Evolutionary conservation across 2,329 filamentous ascomycete genomes (phyloP).

Genomic region (Davidsoniella virescens): DNA sequence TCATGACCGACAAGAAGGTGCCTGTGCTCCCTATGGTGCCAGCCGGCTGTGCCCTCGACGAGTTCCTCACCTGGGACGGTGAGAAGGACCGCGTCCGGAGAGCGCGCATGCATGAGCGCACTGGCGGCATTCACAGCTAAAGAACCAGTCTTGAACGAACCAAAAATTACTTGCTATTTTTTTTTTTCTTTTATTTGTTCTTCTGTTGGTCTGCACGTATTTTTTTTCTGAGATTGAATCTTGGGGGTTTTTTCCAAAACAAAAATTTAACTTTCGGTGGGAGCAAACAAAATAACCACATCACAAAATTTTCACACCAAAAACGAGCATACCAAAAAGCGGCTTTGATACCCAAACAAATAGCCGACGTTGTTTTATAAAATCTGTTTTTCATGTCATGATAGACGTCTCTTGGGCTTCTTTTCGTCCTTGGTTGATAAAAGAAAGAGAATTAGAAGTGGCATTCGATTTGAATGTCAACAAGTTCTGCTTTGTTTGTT

Average conservation of each 20-base stretch:
- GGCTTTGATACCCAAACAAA: too few relatives aligned
- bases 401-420: too few relatives aligned
- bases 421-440: too few relatives aligned
- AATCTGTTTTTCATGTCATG: too few relatives aligned
- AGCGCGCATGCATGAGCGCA: conserved; percentile 50
- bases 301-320: neutral
- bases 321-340: neutral
- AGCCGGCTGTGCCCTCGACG: conserved; percentile 69
- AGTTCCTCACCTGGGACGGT: conserved; percentile 80
- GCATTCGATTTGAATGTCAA: too few relatives aligned
- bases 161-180: neutral
- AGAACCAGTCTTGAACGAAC: neutral
- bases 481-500: too few relatives aligned
- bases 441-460: too few relatives aligned
- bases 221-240: conserved; percentile 1
- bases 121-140: conserved; percentile 31
- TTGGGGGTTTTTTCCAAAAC: neutral
- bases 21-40: conserved; percentile 98
- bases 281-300: neutral
- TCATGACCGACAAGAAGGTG: conserved; percentile 80
- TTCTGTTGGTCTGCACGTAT: neutral
- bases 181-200: neutral
- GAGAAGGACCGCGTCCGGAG: conserved; percentile 51
- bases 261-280: too few relatives aligned
- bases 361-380: too few relatives aligned